Evolutionary conservation across 1,139 yeast genomes (phyloP), one percentile per base, ranked within the genome.

Genomic region (Yarrowia galli): DNA sequence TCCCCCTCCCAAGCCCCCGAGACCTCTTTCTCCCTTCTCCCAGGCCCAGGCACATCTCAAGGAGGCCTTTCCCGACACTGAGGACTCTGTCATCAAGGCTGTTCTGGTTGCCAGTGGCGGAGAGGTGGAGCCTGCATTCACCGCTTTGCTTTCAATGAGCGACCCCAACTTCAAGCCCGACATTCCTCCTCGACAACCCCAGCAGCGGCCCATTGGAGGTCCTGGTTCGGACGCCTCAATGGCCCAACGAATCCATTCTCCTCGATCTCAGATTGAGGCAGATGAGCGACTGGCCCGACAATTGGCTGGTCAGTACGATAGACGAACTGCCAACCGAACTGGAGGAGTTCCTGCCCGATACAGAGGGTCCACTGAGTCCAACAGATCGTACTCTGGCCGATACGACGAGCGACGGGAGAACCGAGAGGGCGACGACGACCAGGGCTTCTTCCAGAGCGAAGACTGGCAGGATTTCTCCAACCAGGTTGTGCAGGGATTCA

Each of bases 21-120:
- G 97, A 73, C 93, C 92, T 15, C 76, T 81, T 16, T 84, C 89
- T 12, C 89, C 91, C 23, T 80, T 82, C 56, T 79, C 85, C 42
- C 81, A 82, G 71, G 82, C 87, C 61, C 82, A 84, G 70, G 78
- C 81, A 53, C 80, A 82, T 40, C 81, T 92, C 72, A 83, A 84
- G 74, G 96, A 90, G 28, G 97, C 98, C 1, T 92, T 92, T 77
- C 98, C 98, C 1, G 79, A 81, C 25, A 79, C 86, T 36, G 97
- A 91, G 67, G 89, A 85, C 46, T 85, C 87, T 71, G 84, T 87
- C 71, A 82, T 92, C 71, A 86, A 88, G 64, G 93, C 97, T 32
- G 89, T 91, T 1, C 81, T 92, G 69, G 90, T 95, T 75, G 98
- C 98, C 2, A 87, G 97, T 20, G 86, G 84, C 65, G 97, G 97